Conservation (phyloP, 2,329 filamentous ascomycete species). For the Epichloe elymi region DNA sequence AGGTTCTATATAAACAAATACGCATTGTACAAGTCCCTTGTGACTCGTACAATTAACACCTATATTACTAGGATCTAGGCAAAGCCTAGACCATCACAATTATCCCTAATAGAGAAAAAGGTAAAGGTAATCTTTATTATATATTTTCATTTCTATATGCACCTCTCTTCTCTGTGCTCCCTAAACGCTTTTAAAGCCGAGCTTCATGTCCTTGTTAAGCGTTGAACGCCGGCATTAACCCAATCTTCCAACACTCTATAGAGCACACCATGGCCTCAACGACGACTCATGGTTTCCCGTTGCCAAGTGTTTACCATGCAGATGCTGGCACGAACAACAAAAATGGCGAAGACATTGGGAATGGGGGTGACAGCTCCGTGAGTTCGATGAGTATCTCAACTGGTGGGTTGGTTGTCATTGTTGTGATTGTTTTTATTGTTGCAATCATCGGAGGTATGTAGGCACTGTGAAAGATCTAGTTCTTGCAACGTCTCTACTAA, state of each 20-base stretch:
- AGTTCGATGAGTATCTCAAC: slow-evolving; percentile 48
- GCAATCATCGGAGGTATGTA: slow-evolving; percentile 55
- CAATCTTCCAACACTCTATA: neutral
- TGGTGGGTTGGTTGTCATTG: slow-evolving; percentile 60
- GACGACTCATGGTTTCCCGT: slow-evolving; percentile 23
- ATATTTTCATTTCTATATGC: neutral
- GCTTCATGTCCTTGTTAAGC: neutral
- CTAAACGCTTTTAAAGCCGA: neutral
- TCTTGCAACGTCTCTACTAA: neutral
- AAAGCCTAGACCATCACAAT: too few relatives aligned
- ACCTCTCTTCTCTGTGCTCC: neutral
- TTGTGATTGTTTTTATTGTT: slow-evolving; percentile 55
- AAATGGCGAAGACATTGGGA: slow-evolving; percentile 46
- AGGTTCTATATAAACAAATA: too few relatives aligned
- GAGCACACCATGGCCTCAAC: slow-evolving; percentile 25
- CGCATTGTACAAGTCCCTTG: too few relatives aligned
- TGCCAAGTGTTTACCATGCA: slow-evolving; percentile 26
- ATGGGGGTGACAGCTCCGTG: slow-evolving; percentile 44
- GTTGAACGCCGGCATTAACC: neutral
- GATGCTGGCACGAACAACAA: slow-evolving; percentile 22
- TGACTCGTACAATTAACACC: too few relatives aligned
- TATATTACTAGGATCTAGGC: too few relatives aligned
- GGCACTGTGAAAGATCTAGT: neutral
- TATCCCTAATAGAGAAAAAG: too few relatives aligned
- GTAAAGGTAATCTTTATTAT: too few relatives aligned